Evolutionary conservation across 768 basidiomycete genomes (phyloP).

Genomic region (Sporobolomyces roseus): DNA sequence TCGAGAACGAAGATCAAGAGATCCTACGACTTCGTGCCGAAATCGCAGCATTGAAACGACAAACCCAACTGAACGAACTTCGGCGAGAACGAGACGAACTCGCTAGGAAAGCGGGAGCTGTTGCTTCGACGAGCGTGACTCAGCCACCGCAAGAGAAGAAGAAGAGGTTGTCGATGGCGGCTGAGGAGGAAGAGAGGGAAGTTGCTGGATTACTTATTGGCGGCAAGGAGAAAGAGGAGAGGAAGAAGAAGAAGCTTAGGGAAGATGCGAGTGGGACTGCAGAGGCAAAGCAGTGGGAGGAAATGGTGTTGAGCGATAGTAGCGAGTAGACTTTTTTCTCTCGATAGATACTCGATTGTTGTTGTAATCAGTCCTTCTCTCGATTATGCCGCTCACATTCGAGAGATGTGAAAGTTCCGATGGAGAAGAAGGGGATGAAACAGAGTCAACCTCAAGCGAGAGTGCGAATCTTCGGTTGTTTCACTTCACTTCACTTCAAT

Average conservation of each 20-base stretch:
- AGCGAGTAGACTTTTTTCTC: neutral
- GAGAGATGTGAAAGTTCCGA: too few species aligned
- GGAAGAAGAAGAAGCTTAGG: neutral
- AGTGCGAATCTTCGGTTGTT: too few species aligned
- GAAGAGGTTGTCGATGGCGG: neutral
- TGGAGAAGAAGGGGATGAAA: too few species aligned
- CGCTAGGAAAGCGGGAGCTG: neutral
- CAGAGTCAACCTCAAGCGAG: too few species aligned
- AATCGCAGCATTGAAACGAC: neutral
- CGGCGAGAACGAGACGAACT: neutral
- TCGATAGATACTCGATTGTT: neutral
- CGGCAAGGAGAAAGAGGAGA: neutral
- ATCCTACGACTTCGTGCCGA: neutral
- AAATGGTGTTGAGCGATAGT: conserved; percentile 3
- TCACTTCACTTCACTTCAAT: too few species aligned
- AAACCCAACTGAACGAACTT: neutral
- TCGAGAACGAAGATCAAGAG: neutral
- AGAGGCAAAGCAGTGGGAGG: neutral
- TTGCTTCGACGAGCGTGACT: neutral
- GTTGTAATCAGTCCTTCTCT: neutral
- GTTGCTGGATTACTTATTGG: conserved; percentile 1
- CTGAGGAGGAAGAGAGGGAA: neutral
- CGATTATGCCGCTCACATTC: neutral
- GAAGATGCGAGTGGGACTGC: neutral
- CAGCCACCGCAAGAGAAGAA: neutral